Evolutionary conservation across 768 basidiomycete species (phyloP), one percentile per base, ranked within the genome.

Genomic region (Chiua virens): DNA sequence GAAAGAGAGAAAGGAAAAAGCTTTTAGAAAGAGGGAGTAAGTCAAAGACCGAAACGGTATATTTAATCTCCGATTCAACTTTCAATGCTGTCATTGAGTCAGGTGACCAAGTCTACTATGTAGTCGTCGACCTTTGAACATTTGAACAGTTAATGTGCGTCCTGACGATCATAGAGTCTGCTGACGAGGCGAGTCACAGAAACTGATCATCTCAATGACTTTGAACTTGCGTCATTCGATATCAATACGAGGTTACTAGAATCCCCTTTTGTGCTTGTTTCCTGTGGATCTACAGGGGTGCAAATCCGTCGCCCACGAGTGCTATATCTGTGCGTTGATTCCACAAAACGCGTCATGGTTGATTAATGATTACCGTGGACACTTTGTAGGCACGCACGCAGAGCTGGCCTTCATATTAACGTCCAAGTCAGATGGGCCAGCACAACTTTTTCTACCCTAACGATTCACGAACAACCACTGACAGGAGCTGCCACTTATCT

Each of bases 61-160:
- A 2, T 18, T 70, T 62, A 0, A 32, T 30, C 62, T 57, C 63
- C 61, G 68, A 54, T 50, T 55, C 7, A 64, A 60, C 9, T 5
- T 20, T 18, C 0, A 17, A 0, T 27, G 11, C 13, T n/a, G n/a
- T n/a, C n/a, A n/a, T n/a, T n/a, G n/a, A 15, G 53, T 62, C 61
- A 62, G 48, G 61, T 62, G 61, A 62, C 51, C 34, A 14, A 30
- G 8, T n/a, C n/a, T n/a, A n/a, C n/a, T n/a, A n/a, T n/a, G n/a
- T n/a, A n/a, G n/a, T 30, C 3, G 11, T 27, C 25, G 25, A 27
- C 25, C n/a, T n/a, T n/a, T n/a, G n/a, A n/a, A n/a, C n/a, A n/a
- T n/a, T n/a, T n/a, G n/a, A n/a, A n/a, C n/a, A n/a, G n/a, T n/a
- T n/a, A n/a, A n/a, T 27, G 30, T 8, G 30, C 30, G 30, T 30